Conservation (phyloP, 2,329 filamentous ascomycete genomes). For the Neospermospora avenae region DNA sequence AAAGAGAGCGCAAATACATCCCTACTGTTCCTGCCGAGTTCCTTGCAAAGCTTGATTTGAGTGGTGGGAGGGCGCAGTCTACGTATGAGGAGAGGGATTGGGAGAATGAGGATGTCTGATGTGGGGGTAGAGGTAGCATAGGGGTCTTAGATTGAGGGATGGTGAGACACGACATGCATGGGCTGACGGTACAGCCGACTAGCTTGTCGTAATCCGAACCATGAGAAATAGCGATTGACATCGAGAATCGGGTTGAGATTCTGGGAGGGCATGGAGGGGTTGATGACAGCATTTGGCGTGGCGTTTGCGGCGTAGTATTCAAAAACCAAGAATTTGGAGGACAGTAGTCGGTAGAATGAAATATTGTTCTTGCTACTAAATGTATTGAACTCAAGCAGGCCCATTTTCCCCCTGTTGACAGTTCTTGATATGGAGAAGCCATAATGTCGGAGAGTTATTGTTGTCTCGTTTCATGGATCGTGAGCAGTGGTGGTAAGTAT, state of each 20-base stretch:
- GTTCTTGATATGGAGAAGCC: too few species aligned
- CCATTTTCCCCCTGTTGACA: too few species aligned
- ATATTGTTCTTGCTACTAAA: not conserved
- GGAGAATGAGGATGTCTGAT: constrained; percentile 56
- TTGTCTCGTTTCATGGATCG: too few species aligned
- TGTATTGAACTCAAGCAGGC: not conserved
- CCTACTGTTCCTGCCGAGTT: constrained; percentile 94
- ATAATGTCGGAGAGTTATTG: too few species aligned
- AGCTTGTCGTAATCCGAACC: not conserved
- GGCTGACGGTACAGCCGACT: not conserved
- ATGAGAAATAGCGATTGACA: constrained; percentile 5
- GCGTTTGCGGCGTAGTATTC: not conserved
- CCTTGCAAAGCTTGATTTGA: constrained; percentile 73
- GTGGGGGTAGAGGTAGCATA: not conserved
- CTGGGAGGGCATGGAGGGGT: not conserved
- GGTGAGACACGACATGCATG: constrained; percentile 8
- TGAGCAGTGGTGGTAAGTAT: too few species aligned
- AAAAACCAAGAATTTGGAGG: not conserved
- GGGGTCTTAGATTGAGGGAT: not conserved
- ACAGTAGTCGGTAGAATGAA: not conserved
- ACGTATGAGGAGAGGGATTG: constrained; percentile 63
- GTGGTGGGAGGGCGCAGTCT: constrained; percentile 47
- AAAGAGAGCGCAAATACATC: constrained; percentile 91
- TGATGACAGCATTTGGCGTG: constrained; percentile 9
- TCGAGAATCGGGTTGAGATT: not conserved